Percentiles rank a stretch among this genome's conserved stretches.
These are phyloP conservation scores for Hygrophorus pudorinus DNA, from an alignment of 768 basidiomycete species.

Conservation along the genomic window DNA sequence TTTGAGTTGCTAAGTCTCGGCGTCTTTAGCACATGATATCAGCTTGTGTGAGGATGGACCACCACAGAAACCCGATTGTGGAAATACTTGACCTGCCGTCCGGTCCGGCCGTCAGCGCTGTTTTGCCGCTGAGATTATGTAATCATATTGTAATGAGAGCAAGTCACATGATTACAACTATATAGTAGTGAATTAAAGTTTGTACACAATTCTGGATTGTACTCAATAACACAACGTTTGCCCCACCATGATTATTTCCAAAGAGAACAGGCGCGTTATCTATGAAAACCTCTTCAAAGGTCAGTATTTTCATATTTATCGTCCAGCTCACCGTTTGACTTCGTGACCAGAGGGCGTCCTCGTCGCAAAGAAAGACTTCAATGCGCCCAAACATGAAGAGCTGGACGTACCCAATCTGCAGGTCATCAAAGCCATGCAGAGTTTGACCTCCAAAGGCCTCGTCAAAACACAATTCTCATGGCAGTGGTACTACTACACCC, in stretches of 20 bases:
- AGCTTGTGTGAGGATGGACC: too few relatives aligned
- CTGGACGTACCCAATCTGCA: constrained; percentile 61
- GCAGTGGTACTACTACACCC: constrained; percentile 98
- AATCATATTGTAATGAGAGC: too few relatives aligned
- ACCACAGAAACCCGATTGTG: too few relatives aligned
- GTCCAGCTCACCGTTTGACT: not conserved
- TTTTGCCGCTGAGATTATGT: too few relatives aligned
- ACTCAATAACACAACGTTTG: not conserved
- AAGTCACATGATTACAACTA: too few relatives aligned
- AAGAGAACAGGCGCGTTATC: constrained; percentile 89
- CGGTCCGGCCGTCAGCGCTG: too few relatives aligned
- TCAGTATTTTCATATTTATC: constrained; percentile 26
- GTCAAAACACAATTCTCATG: constrained; percentile 99
- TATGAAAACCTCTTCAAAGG: constrained; percentile 99
- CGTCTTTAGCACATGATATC: too few relatives aligned
- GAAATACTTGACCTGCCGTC: too few relatives aligned
- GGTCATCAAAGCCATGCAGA: constrained; percentile 64
- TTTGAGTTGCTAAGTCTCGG: too few relatives aligned
- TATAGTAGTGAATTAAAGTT: too few relatives aligned
- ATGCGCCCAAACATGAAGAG: constrained; percentile 94
- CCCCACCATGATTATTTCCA: constrained; percentile 86
- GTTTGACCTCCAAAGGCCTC: constrained; percentile 63
- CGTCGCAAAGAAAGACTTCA: constrained; percentile 99
- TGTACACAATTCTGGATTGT: too few relatives aligned
- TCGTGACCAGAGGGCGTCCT: constrained; percentile 78